These are phyloP conservation scores for Zea luxurians DNA, from an alignment of 176 grass and related monocot species.

Conservation along the genomic window DNA sequence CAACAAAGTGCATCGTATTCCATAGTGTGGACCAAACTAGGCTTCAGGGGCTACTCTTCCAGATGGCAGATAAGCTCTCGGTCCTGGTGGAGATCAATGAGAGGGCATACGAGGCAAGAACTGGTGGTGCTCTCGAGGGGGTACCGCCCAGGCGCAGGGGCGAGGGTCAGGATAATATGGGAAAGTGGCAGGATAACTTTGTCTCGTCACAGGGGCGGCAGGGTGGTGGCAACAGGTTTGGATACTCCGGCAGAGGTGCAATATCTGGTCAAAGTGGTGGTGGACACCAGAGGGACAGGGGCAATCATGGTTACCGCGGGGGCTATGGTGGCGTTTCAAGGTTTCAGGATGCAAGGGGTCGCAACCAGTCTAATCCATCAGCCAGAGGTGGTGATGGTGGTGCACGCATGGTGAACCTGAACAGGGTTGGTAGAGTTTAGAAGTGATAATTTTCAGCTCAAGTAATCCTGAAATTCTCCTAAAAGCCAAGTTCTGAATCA, in stretches of 20 bases:
- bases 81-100: slow-evolving; percentile 89
- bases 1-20: slow-evolving; percentile 82
- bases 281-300: slow-evolving; percentile 64
- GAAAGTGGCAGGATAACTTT: slow-evolving; percentile 85
- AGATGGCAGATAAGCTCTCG: slow-evolving; percentile 86
- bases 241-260: slow-evolving; percentile 55
- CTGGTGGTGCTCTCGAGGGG: slow-evolving; percentile 84
- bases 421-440: slow-evolving; percentile 69
- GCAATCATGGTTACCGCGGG: slow-evolving; percentile 52
- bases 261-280: slow-evolving; percentile 62
- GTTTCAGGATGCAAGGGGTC: slow-evolving; percentile 54
- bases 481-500: slow-evolving; percentile 31
- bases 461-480: slow-evolving; percentile 1
- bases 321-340: slow-evolving; percentile 52
- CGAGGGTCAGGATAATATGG: slow-evolving; percentile 59
- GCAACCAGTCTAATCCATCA: slow-evolving; percentile 29
- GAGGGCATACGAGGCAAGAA: slow-evolving; percentile 89
- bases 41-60: slow-evolving; percentile 86
- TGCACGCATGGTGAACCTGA: slow-evolving; percentile 82
- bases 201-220: slow-evolving; percentile 57
- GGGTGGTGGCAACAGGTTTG: slow-evolving; percentile 61
- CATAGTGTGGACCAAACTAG: slow-evolving; percentile 88
- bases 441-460: slow-evolving; percentile 24
- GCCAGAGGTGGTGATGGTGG: slow-evolving; percentile 50
- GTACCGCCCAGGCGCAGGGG: slow-evolving; percentile 68